Evolutionary conservation across 2,329 filamentous ascomycete species (phyloP).

Genomic region (Cladophialophora yegresii): DNA sequence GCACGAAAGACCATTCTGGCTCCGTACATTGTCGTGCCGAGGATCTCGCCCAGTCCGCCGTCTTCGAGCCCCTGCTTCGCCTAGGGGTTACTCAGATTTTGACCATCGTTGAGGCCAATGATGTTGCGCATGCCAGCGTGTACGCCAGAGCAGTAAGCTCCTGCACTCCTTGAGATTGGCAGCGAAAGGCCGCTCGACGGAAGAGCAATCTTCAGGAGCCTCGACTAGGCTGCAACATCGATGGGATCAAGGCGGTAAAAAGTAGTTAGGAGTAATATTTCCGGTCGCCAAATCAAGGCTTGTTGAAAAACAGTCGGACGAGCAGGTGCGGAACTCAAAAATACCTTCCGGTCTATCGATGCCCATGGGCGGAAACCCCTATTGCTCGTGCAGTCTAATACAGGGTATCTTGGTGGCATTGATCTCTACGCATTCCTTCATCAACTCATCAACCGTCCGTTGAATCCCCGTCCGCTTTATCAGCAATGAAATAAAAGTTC

Average conservation of each 20-base stretch:
- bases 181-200: constrained; percentile 61
- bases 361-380: background rate
- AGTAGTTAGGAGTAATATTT: background rate
- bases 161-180: constrained; percentile 45
- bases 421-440: background rate
- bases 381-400: background rate
- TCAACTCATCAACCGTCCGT: background rate
- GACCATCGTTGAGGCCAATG: constrained; percentile 55
- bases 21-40: constrained; percentile 51
- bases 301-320: background rate
- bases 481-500: background rate
- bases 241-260: background rate
- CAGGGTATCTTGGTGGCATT: background rate
- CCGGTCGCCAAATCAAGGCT: too few species aligned
- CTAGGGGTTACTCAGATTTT: constrained; percentile 49
- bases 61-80: constrained; percentile 50
- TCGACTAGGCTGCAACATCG: background rate
- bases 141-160: constrained; percentile 46
- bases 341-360: background rate
- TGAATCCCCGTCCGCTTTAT: background rate
- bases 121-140: constrained; percentile 44
- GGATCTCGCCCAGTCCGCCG: constrained; percentile 54
- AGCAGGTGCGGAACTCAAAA: background rate
- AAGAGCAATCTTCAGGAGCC: background rate
- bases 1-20: constrained; percentile 16